phyloP scores from a whole-genome alignment of 2,329 filamentous ascomycete species.

The Elsinoe necatrix region DNA sequence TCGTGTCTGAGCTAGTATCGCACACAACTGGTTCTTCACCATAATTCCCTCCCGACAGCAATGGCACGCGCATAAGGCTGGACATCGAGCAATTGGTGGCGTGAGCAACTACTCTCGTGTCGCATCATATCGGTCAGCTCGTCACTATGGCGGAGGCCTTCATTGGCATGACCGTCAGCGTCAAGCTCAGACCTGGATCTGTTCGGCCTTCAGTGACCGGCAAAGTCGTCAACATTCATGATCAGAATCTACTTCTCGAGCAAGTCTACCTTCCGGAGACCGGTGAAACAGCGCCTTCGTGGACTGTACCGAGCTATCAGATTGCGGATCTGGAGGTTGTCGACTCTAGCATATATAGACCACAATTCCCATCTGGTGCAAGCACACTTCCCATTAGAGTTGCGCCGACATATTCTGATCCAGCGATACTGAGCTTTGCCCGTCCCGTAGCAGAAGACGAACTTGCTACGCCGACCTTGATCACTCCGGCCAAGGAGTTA shows the following conservation, averaged over 20 bases:
- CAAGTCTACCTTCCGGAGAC: constrained; percentile 53
- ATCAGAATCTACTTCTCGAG: constrained; percentile 59
- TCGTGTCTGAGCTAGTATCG: background rate
- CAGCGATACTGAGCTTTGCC: constrained; percentile 67
- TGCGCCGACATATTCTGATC: constrained; percentile 55
- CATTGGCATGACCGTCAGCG: constrained; percentile 66
- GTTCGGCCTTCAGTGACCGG: constrained; percentile 54
- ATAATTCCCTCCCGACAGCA: background rate
- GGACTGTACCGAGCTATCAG: constrained; percentile 48
- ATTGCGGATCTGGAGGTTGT: constrained; percentile 52
- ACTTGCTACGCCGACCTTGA: constrained; percentile 17
- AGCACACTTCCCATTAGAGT: constrained; percentile 17
- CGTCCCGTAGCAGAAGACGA: constrained; percentile 27
- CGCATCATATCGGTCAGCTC: background rate
- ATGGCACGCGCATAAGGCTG: background rate
- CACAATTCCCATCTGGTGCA: constrained; percentile 17
- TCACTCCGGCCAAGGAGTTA: constrained; percentile 17
- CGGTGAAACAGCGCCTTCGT: constrained; percentile 44
- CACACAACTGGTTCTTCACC: background rate
- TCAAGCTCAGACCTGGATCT: constrained; percentile 60
- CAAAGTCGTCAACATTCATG: constrained; percentile 55
- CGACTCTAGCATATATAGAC: constrained; percentile 20
- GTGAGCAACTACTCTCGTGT: background rate
- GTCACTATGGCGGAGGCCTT: constrained; percentile 57
- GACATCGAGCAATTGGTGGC: background rate